Percentiles rank a stretch among this genome's conserved stretches.
These are phyloP conservation scores for Mycena chlorophos DNA, from an alignment of 768 basidiomycete species.

Conservation along the genomic window DNA sequence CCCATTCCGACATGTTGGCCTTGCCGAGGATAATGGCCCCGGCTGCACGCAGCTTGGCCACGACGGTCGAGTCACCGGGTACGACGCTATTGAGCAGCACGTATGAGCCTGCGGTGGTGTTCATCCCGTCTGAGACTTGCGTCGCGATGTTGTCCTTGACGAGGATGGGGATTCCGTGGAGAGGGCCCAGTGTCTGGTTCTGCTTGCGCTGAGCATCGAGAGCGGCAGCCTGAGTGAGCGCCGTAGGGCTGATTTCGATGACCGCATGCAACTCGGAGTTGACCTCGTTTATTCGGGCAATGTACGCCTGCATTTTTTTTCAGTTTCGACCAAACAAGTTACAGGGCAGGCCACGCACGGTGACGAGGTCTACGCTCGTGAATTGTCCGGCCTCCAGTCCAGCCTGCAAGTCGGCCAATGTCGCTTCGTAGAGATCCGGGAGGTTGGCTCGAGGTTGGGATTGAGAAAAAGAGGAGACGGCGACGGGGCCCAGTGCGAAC, in stretches of 20 bases:
- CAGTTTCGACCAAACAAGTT: background rate
- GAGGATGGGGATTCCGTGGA: slow-evolving; percentile 57
- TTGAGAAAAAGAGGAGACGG: too few species aligned
- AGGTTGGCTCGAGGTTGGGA: too few species aligned
- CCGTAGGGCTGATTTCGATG: slow-evolving; percentile 55
- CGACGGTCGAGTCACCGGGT: slow-evolving; percentile 35
- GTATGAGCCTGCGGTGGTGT: slow-evolving; percentile 43
- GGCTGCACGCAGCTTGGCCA: slow-evolving; percentile 31
- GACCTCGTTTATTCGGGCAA: slow-evolving; percentile 68
- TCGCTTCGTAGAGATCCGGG: slow-evolving; percentile 64
- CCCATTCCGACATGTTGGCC: slow-evolving; percentile 14
- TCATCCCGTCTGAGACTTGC: slow-evolving; percentile 33
- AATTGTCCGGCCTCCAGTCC: slow-evolving; percentile 53
- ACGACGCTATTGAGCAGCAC: slow-evolving; percentile 35
- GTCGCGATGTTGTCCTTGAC: slow-evolving; percentile 41
- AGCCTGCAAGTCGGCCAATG: slow-evolving; percentile 53
- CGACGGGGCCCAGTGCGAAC: too few species aligned
- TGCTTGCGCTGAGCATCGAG: slow-evolving; percentile 48
- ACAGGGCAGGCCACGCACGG: slow-evolving; percentile 35
- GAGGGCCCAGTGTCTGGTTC: slow-evolving; percentile 42
- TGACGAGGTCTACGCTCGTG: slow-evolving; percentile 61
- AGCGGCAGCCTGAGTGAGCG: slow-evolving; percentile 50
- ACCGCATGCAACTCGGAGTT: slow-evolving; percentile 61
- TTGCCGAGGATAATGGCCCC: slow-evolving; percentile 37
- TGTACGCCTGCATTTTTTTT: slow-evolving; percentile 50